Percentiles rank a stretch among this genome's conserved stretches.
phyloP scores from a whole-genome alignment of 1,139 yeast genomes.

The Yamadazyma atlantica region DNA sequence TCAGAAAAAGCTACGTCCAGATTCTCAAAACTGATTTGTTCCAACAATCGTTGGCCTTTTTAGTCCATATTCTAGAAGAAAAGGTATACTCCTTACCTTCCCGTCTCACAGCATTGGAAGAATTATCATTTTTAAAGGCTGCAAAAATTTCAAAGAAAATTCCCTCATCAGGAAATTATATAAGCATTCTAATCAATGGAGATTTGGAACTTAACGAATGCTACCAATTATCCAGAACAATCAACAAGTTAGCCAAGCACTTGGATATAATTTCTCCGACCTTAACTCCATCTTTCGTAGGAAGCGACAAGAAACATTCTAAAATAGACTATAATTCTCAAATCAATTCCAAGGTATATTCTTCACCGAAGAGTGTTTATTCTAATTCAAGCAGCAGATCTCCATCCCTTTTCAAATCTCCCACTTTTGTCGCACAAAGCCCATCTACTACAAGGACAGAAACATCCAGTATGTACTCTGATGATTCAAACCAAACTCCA shows the following conservation, averaged over 20 bases:
- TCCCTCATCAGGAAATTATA: slow-evolving; percentile 21
- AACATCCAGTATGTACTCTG: not conserved
- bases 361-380: not conserved
- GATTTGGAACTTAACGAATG: slow-evolving; percentile 24
- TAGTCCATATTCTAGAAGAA: slow-evolving; percentile 53
- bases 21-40: slow-evolving; percentile 40
- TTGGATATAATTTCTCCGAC: slow-evolving; percentile 3
- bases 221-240: slow-evolving; percentile 13
- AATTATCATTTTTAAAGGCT: slow-evolving; percentile 24
- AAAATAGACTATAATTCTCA: too few species aligned
- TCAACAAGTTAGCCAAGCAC: slow-evolving; percentile 18
- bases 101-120: slow-evolving; percentile 40
- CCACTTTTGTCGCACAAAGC: not conserved
- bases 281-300: not conserved
- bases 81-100: slow-evolving; percentile 51
- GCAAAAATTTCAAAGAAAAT: slow-evolving; percentile 18
- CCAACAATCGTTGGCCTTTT: slow-evolving; percentile 43
- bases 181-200: slow-evolving; percentile 52
- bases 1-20: slow-evolving; percentile 42
- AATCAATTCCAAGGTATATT: not conserved
- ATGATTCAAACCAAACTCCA: not conserved
- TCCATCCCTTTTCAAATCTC: not conserved
- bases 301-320: too few species aligned
- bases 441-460: not conserved
- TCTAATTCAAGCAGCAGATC: not conserved